Evolutionary conservation across 2,329 filamentous ascomycete genomes (phyloP).

Genomic region (Cladosporium sp.): DNA sequence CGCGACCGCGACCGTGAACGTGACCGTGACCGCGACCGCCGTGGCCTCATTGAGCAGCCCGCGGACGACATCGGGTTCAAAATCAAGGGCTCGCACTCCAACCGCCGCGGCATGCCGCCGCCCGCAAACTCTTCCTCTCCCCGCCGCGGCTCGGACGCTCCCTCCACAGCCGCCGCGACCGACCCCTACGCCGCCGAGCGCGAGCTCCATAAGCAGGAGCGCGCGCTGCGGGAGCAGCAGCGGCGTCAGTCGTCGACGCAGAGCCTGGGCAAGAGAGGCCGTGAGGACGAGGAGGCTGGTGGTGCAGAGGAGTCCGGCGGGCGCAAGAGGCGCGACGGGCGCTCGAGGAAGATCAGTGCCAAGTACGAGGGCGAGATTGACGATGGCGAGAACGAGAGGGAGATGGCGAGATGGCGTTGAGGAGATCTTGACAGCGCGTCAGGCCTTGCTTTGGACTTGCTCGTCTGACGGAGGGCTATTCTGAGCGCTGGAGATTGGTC

Average conservation of each 20-base stretch:
- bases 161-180: conserved; percentile 12
- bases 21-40: conserved; percentile 36
- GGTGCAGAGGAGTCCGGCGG: conserved; percentile 4
- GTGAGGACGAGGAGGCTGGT: conserved; percentile 11
- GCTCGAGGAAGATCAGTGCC: conserved; percentile 8
- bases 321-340: conserved; percentile 8
- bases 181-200: conserved; percentile 32
- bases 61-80: conserved; percentile 41
- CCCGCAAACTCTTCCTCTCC: conserved; percentile 13
- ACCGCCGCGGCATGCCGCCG: conserved; percentile 19
- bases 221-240: conserved; percentile 63
- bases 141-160: conserved; percentile 14
- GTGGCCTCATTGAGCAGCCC: conserved; percentile 21
- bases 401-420: conserved; percentile 9
- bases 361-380: conserved; percentile 12
- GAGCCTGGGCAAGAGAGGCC: conserved; percentile 29
- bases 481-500: no score
- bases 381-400: conserved; percentile 11
- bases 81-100: conserved; percentile 37
- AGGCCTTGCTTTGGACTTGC: no score
- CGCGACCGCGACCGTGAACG: conserved; percentile 31
- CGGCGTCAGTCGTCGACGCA: conserved; percentile 47
- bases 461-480: no score
- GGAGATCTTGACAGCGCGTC: not conserved
- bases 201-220: conserved; percentile 28